A percentile compares a stretch with the other conserved stretches of the same genome.
Evolutionary conservation across 495 filamentous ascomycete genomes (phyloP).

Genomic region (Platismatia glauca): DNA sequence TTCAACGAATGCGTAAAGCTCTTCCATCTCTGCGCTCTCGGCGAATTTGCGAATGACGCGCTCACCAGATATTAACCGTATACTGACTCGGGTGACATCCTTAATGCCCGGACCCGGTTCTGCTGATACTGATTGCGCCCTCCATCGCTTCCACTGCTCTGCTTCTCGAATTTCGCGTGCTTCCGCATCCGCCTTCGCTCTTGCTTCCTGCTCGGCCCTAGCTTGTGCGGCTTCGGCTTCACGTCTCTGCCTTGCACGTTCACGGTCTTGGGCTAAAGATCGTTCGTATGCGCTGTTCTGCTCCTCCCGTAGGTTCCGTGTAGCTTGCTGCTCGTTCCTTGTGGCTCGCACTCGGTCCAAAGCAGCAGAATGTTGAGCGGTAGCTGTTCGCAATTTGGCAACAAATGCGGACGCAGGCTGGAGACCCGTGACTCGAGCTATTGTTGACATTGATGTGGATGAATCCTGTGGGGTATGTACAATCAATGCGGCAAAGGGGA

Average conservation of each 20-base stretch:
- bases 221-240: conserved; percentile 65
- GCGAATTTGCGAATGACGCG: conserved; percentile 68
- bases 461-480: conserved; percentile 75
- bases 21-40: conserved; percentile 59
- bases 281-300: conserved; percentile 91
- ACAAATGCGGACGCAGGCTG: conserved; percentile 58
- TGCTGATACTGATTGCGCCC: conserved; percentile 52
- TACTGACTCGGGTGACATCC: conserved; percentile 67
- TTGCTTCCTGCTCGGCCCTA: conserved; percentile 52
- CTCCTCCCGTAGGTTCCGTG: conserved; percentile 65
- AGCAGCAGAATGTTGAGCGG: conserved; percentile 58
- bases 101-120: conserved; percentile 60
- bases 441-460: conserved; percentile 75
- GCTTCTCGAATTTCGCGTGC: conserved; percentile 48
- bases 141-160: conserved; percentile 72
- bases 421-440: conserved; percentile 64
- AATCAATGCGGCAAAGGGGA: conserved; percentile 77
- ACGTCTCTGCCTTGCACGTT: conserved; percentile 60
- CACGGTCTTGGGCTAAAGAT: conserved; percentile 77
- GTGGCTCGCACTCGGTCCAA: conserved; percentile 59
- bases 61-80: conserved; percentile 65
- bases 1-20: conserved; percentile 93
- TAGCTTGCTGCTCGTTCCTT: conserved; percentile 66
- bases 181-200: conserved; percentile 54
- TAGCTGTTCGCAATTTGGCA: conserved; percentile 58